Evolutionary conservation across 495 filamentous ascomycete genomes (phyloP).

Genomic region (Xylaria sp.): DNA sequence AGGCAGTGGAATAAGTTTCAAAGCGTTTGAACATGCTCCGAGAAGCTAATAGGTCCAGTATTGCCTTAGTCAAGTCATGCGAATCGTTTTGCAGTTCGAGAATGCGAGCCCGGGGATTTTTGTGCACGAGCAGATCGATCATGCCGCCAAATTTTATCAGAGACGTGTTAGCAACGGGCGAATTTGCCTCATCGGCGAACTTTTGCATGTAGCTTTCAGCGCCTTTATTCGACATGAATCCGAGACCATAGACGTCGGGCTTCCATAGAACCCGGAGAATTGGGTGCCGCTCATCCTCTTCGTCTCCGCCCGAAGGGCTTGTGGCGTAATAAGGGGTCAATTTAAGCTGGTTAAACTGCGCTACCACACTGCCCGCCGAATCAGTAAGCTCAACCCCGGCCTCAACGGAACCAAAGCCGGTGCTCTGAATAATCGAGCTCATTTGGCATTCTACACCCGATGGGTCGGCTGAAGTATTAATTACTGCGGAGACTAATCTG

Average conservation of each 20-base stretch:
- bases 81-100: slow-evolving; percentile 51
- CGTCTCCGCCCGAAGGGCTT: neutral
- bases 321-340: neutral
- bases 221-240: too few relatives aligned
- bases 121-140: slow-evolving; percentile 45
- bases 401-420: too few relatives aligned
- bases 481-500: neutral
- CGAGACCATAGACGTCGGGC: slow-evolving; percentile 9
- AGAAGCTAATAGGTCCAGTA: neutral
- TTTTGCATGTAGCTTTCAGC: too few relatives aligned
- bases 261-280: slow-evolving; percentile 15
- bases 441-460: too few relatives aligned
- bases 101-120: slow-evolving; percentile 48
- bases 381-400: too few relatives aligned
- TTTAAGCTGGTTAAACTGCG: neutral
- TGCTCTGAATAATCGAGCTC: too few relatives aligned
- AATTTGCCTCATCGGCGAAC: too few relatives aligned
- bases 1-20: too few relatives aligned
- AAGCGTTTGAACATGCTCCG: too few relatives aligned
- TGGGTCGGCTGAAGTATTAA: too few relatives aligned
- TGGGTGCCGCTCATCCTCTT: slow-evolving; percentile 14
- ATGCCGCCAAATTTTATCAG: slow-evolving; percentile 40
- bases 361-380: neutral
- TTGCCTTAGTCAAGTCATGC: slow-evolving; percentile 32
- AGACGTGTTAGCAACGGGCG: too few relatives aligned